phyloP scores from a whole-genome alignment of 2,329 filamentous ascomycete genomes.

The Claviceps paspali region DNA sequence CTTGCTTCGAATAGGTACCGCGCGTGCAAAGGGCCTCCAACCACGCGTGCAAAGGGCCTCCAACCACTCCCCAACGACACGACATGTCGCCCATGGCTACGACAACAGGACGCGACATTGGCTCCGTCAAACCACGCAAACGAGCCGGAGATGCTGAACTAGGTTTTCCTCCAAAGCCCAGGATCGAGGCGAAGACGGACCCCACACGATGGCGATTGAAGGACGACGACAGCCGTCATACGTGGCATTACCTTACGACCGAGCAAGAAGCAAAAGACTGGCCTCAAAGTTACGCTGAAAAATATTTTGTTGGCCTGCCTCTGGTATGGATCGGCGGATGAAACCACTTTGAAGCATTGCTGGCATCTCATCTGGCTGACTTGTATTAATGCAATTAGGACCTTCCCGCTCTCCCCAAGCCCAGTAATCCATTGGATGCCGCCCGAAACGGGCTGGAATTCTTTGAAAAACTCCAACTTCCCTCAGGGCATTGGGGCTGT shows the following conservation, averaged over 20 bases:
- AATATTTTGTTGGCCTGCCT: constrained; percentile 68
- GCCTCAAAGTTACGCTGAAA: constrained; percentile 83
- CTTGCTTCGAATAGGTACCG: no score
- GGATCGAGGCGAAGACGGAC: constrained; percentile 52
- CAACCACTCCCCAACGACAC: no score
- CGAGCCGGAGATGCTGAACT: constrained; percentile 24
- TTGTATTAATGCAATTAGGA: constrained; percentile 31
- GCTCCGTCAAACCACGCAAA: constrained; percentile 24
- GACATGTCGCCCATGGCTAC: constrained; percentile 15
- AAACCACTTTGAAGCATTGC: background rate
- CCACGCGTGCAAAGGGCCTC: no score
- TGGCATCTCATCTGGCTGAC: background rate
- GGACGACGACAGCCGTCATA: constrained; percentile 72
- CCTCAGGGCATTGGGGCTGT: constrained; percentile 86
- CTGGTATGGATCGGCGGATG: constrained; percentile 36
- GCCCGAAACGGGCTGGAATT: constrained; percentile 74
- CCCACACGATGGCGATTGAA: constrained; percentile 68
- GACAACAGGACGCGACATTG: constrained; percentile 16
- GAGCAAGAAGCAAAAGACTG: constrained; percentile 55
- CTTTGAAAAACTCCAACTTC: constrained; percentile 78
- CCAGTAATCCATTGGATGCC: constrained; percentile 60
- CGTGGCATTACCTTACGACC: constrained; percentile 83
- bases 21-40: no score
- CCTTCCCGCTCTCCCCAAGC: constrained; percentile 53
- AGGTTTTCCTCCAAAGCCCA: constrained; percentile 28